A percentile compares a stretch with the other conserved stretches of the same genome.
These are phyloP conservation scores for Fusarium sp. DNA, from an alignment of 2,329 filamentous ascomycete species.

Conservation along the genomic window DNA sequence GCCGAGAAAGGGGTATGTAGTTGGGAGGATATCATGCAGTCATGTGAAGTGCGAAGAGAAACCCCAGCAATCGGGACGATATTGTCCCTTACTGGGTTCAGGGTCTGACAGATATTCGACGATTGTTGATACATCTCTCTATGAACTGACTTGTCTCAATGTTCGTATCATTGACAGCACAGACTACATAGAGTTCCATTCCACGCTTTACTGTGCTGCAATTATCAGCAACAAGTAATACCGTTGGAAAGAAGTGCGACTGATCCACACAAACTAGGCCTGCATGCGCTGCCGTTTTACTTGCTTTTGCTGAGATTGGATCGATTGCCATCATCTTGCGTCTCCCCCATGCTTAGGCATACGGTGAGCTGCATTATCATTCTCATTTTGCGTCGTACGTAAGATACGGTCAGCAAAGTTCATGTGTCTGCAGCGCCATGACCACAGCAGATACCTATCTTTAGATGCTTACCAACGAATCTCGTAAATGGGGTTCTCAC, in stretches of 20 bases:
- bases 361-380: slow-evolving; percentile 31
- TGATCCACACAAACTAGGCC: slow-evolving; percentile 8
- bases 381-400: slow-evolving; percentile 8
- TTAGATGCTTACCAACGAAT: slow-evolving; percentile 3
- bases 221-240: background rate
- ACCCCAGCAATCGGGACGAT: slow-evolving; percentile 5
- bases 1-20: slow-evolving; percentile 22
- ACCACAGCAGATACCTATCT: slow-evolving; percentile 15
- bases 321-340: slow-evolving; percentile 32
- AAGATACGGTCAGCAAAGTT: slow-evolving; percentile 33
- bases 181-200: background rate
- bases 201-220: background rate
- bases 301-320: slow-evolving; percentile 39
- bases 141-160: slow-evolving; percentile 10
- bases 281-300: slow-evolving; percentile 28
- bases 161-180: slow-evolving; percentile 3
- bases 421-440: slow-evolving; percentile 20
- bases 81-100: slow-evolving; percentile 17
- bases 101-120: slow-evolving; percentile 3
- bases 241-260: slow-evolving; percentile 9
- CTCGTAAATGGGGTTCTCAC: slow-evolving; percentile 13
- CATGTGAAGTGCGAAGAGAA: slow-evolving; percentile 7
- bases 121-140: background rate
- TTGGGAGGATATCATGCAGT: slow-evolving; percentile 21
- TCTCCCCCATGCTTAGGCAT: slow-evolving; percentile 16